Conservation (phyloP, 805 yeast species). For the Ogataea ganodermae region DNA sequence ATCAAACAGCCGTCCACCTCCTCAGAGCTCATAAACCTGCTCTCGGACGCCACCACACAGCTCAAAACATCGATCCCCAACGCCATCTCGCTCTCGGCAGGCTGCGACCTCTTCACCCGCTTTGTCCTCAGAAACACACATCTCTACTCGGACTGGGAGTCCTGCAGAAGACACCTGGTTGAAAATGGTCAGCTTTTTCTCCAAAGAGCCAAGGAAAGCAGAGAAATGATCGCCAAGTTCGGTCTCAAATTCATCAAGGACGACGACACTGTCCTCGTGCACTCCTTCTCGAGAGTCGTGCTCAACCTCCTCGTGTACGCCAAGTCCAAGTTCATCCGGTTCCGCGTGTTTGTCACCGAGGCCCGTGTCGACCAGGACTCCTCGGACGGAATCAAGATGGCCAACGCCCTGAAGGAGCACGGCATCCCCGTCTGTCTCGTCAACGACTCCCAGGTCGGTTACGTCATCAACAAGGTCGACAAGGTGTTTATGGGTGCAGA, state of each 20-base stretch:
- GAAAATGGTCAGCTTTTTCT: constrained; percentile 93
- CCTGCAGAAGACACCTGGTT: constrained; percentile 82
- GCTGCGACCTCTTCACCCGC: constrained; percentile 94
- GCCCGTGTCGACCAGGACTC: constrained; percentile 86
- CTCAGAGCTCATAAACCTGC: constrained; percentile 82
- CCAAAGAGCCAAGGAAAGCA: constrained; percentile 85
- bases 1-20: constrained; percentile 90
- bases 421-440: constrained; percentile 88
- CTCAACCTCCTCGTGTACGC: constrained; percentile 74
- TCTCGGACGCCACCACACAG: constrained; percentile 72
- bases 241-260: constrained; percentile 91
- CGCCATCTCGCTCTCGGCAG: constrained; percentile 92
- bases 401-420: constrained; percentile 59
- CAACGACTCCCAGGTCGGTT: constrained; percentile 93
- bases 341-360: constrained; percentile 90
- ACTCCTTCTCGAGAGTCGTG: constrained; percentile 91
- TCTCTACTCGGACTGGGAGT: constrained; percentile 91
- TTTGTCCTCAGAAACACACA: constrained; percentile 89
- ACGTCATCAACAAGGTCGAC: constrained; percentile 85
- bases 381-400: constrained; percentile 72
- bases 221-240: constrained; percentile 82
- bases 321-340: constrained; percentile 73
- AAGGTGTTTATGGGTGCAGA: constrained; percentile 97
- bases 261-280: constrained; percentile 87
- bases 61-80: constrained; percentile 81